phyloP scores from a whole-genome alignment of 805 yeast genomes.

The Schwanniomyces sp. region DNA sequence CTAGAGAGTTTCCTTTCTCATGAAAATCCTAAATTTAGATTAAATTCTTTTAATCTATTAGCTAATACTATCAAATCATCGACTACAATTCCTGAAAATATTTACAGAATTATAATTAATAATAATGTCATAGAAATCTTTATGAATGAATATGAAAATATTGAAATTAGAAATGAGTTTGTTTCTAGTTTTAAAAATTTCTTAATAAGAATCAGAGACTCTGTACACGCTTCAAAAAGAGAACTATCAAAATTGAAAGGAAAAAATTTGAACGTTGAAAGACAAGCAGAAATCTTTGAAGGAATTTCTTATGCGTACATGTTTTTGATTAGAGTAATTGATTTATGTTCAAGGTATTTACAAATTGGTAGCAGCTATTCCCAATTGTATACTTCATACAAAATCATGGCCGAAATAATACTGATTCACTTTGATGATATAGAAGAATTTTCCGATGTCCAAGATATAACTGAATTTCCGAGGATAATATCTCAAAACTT shows the following conservation, averaged over 20 bases:
- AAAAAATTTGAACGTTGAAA: slow-evolving; percentile 14
- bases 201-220: slow-evolving; percentile 64
- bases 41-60: slow-evolving; percentile 60
- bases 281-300: slow-evolving; percentile 7
- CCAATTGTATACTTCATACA: slow-evolving; percentile 19
- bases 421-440: slow-evolving; percentile 8
- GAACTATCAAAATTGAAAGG: slow-evolving; percentile 40
- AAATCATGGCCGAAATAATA: slow-evolving; percentile 12
- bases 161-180: slow-evolving; percentile 68
- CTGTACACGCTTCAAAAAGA: slow-evolving; percentile 49
- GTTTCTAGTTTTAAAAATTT: slow-evolving; percentile 62
- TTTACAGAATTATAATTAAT: slow-evolving; percentile 44
- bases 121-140: slow-evolving; percentile 44
- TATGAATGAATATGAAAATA: slow-evolving; percentile 58
- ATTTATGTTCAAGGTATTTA: slow-evolving; percentile 44
- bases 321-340: slow-evolving; percentile 6
- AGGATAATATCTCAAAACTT: slow-evolving; percentile 20
- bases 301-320: neutral
- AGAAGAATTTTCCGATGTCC: neutral
- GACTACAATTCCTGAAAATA: slow-evolving; percentile 46
- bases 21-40: slow-evolving; percentile 40
- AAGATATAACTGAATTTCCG: slow-evolving; percentile 3
- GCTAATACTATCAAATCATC: slow-evolving; percentile 65
- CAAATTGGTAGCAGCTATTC: slow-evolving; percentile 51
- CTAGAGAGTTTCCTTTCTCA: slow-evolving; percentile 42